phyloP scores from a whole-genome alignment of 2,329 filamentous ascomycete species.

The Alternaria burnsii region DNA sequence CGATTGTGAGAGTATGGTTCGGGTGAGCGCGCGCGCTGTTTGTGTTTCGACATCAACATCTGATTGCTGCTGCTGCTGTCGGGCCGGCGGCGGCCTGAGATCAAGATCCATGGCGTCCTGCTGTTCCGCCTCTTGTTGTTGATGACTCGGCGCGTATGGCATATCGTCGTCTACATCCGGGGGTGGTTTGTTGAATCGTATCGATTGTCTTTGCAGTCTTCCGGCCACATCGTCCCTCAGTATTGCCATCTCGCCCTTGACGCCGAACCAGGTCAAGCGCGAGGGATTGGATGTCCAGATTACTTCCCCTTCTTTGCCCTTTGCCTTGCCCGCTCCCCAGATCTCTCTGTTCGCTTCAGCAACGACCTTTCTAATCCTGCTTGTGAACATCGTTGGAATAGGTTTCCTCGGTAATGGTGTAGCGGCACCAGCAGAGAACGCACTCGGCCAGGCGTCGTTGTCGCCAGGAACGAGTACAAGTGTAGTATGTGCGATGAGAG shows the following conservation, averaged over 20 bases:
- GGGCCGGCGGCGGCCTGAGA: conserved; percentile 21
- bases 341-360: conserved; percentile 77
- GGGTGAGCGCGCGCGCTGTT: conserved; percentile 79
- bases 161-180: conserved; percentile 44
- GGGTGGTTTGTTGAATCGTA: conserved; percentile 69
- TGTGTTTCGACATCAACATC: conserved; percentile 47
- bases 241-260: conserved; percentile 84
- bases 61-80: conserved; percentile 17
- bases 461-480: conserved; percentile 96
- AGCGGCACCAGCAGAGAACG: conserved; percentile 79
- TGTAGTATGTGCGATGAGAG: conserved; percentile 78
- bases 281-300: conserved; percentile 91
- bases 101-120: conserved; percentile 59
- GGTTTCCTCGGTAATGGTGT: conserved; percentile 73
- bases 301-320: conserved; percentile 70
- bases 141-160: conserved; percentile 26
- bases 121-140: conserved; percentile 16
- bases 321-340: conserved; percentile 54
- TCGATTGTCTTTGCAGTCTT: conserved; percentile 77
- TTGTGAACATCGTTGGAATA: conserved; percentile 90
- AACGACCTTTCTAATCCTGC: conserved; percentile 81
- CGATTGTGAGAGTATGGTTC: conserved; percentile 90
- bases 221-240: conserved; percentile 87
- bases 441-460: conserved; percentile 95
- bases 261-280: conserved; percentile 83